Conservation (phyloP, 2,329 filamentous ascomycete species). For the Periglandula ipomoeae region DNA sequence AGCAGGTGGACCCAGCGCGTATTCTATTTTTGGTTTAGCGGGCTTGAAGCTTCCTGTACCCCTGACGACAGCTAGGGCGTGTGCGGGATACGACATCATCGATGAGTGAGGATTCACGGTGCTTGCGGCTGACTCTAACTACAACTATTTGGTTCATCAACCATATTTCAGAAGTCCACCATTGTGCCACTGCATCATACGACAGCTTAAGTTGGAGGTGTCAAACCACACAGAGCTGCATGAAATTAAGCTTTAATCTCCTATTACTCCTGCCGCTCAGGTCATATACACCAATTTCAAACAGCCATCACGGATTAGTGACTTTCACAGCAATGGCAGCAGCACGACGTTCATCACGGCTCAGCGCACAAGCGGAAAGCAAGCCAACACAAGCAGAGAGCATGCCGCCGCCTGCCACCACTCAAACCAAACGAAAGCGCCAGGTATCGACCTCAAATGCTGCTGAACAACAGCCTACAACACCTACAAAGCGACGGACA, state of each 20-base stretch:
- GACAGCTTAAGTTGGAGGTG: no score
- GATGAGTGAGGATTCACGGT: not conserved
- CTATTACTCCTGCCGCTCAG: not conserved
- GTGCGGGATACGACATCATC: not conserved
- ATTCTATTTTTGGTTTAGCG: not conserved
- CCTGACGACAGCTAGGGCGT: not conserved
- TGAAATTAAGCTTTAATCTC: not conserved
- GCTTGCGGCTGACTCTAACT: not conserved
- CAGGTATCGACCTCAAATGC: slow-evolving; percentile 17
- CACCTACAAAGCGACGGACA: slow-evolving; percentile 23
- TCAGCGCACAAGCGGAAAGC: slow-evolving; percentile 22
- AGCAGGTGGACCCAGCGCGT: no score
- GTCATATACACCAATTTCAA: not conserved
- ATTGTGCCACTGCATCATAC: no score
- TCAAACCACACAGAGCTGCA: not conserved
- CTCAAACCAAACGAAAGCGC: slow-evolving; percentile 25
- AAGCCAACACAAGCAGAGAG: slow-evolving; percentile 8
- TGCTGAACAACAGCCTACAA: slow-evolving; percentile 16
- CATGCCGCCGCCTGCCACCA: slow-evolving; percentile 13
- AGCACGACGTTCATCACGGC: slow-evolving; percentile 31
- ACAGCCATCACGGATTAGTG: not conserved
- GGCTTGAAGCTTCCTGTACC: not conserved
- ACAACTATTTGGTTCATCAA: not conserved
- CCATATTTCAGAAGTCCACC: not conserved
- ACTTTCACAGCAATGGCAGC: slow-evolving; percentile 18